Conservation (phyloP, 2,329 filamentous ascomycete genomes). For the Bertia moriformis region DNA sequence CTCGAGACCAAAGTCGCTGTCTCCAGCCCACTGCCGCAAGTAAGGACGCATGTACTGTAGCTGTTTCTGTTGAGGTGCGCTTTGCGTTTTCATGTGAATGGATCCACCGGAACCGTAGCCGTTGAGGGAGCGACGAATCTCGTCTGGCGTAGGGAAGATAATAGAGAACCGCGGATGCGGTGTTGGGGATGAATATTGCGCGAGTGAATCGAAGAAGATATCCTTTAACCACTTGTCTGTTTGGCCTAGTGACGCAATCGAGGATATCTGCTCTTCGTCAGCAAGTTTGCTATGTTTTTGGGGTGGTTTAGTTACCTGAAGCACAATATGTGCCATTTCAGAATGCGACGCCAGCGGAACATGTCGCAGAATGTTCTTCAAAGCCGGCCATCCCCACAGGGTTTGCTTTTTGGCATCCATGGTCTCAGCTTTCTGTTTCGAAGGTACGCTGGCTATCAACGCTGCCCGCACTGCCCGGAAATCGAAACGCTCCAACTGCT, state of each 20-base stretch:
- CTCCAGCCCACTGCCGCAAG: slow-evolving; percentile 33
- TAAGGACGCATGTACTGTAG: slow-evolving; percentile 32
- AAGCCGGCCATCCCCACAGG: slow-evolving; percentile 37
- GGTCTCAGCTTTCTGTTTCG: slow-evolving; percentile 20
- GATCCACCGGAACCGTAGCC: slow-evolving; percentile 40
- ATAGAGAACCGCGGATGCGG: slow-evolving; percentile 24
- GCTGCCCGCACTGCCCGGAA: slow-evolving; percentile 34
- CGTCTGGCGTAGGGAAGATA: slow-evolving; percentile 39
- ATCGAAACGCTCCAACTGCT: slow-evolving; percentile 29
- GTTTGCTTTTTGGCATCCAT: slow-evolving; percentile 17
- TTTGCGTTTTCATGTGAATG: slow-evolving; percentile 41
- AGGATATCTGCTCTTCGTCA: slow-evolving; percentile 30
- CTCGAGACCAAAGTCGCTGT: not conserved
- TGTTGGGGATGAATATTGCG: not conserved
- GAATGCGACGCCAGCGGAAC: not conserved
- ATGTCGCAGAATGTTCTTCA: slow-evolving; percentile 3
- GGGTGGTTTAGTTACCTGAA: slow-evolving; percentile 35
- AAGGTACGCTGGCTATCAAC: slow-evolving; percentile 40
- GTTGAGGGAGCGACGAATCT: slow-evolving; percentile 38
- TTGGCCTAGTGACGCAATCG: slow-evolving; percentile 36
- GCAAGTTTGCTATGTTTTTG: too few relatives aligned
- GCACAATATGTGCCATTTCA: not conserved
- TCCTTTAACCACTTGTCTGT: slow-evolving; percentile 36
- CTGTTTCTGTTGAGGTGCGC: slow-evolving; percentile 34
- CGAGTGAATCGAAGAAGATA: slow-evolving; percentile 4